Evolutionary conservation across 2,329 filamentous ascomycete species (phyloP).

Genomic region (Tolypocladium pustulatum): DNA sequence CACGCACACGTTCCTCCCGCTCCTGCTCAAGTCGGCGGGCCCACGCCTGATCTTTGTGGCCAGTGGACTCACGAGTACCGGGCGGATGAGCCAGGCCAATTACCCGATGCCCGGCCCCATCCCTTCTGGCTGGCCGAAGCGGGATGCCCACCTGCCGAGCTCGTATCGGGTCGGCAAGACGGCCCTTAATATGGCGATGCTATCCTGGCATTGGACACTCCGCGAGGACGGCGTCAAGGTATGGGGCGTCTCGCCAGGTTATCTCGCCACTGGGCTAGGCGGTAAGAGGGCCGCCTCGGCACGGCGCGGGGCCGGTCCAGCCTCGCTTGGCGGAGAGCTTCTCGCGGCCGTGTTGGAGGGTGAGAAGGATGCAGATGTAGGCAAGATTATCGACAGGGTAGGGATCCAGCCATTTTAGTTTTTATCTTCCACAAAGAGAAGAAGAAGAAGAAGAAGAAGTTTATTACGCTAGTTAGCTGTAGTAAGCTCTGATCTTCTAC

Average conservation of each 20-base stretch:
- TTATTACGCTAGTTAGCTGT: not conserved
- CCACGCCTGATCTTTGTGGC: not conserved
- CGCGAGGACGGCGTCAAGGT: not conserved
- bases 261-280: not conserved
- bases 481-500: not conserved
- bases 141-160: not conserved
- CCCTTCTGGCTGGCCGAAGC: not conserved
- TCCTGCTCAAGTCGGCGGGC: not conserved
- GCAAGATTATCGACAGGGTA: not conserved
- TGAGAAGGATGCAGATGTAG: not conserved
- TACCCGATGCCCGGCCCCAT: not conserved
- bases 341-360: not conserved
- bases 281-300: not conserved
- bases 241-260: not conserved
- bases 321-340: not conserved
- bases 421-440: not conserved
- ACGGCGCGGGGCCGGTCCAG: not conserved
- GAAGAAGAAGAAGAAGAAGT: slow-evolving; percentile 1
- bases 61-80: not conserved
- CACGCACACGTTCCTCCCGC: not conserved
- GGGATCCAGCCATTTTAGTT: not conserved
- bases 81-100: not conserved
- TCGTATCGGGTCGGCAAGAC: not conserved
- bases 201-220: not conserved
- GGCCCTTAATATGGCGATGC: not conserved